phyloP scores from a whole-genome alignment of 352 stramenopile genomes.

The Pelagophyceae sp. region DNA sequence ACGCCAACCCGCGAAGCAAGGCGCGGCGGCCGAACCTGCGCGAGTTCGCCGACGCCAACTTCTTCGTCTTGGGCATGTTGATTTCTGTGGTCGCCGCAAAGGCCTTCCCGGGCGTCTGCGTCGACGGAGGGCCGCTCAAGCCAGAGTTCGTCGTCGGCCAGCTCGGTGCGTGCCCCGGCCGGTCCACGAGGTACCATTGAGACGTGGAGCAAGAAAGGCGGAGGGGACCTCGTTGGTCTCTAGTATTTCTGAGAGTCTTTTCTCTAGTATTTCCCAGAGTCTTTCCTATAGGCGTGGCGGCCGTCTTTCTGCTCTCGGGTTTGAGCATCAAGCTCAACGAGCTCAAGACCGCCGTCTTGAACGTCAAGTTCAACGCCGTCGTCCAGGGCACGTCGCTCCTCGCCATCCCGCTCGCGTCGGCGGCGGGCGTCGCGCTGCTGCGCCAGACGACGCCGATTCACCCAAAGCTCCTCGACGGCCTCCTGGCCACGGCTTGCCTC shows the following conservation, averaged over 20 bases:
- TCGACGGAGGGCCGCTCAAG: not conserved
- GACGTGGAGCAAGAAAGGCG: too few species aligned
- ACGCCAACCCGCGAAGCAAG: too few species aligned
- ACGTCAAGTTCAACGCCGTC: conserved; percentile 47
- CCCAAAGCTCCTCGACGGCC: conserved; percentile 42
- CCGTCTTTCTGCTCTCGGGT: conserved; percentile 53
- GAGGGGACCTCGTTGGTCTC: too few species aligned
- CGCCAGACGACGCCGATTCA: conserved; percentile 20
- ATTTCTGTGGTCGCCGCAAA: not conserved
- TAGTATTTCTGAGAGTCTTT: too few species aligned
- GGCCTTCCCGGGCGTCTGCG: not conserved
- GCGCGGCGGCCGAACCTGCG: too few species aligned
- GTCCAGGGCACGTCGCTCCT: conserved; percentile 50
- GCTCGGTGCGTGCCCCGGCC: too few species aligned
- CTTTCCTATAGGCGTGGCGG: conserved; percentile 44
- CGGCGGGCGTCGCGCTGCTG: conserved; percentile 32
- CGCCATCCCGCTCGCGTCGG: conserved; percentile 38
- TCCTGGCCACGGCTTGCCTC: conserved; percentile 51
- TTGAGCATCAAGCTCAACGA: conserved; percentile 45
- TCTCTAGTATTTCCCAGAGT: too few species aligned
- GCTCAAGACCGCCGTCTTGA: conserved; percentile 40
- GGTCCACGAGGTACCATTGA: too few species aligned
- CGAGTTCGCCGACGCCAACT: not conserved
- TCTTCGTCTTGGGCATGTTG: conserved; percentile 14
- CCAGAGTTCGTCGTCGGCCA: conserved; percentile 19